Base-by-base conservation (phyloP, 495 filamentous ascomycete species). In the Aspergillus saccharolyticus region DNA sequence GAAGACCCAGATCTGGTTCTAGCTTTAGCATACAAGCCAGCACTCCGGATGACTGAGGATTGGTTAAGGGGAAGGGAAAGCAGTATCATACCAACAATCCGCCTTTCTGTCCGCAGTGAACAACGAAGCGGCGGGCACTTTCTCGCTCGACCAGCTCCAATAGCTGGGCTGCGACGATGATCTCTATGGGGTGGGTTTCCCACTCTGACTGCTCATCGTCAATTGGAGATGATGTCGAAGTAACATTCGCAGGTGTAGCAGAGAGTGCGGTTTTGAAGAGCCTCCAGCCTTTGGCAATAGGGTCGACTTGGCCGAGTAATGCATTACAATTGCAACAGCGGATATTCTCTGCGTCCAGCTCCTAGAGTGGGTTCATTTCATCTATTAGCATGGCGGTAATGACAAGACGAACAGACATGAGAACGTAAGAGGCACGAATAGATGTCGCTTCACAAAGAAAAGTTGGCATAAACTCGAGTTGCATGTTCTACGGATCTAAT, bases 1-100 rank as follows among this genome's bases (percentile, higher is more conserved):
- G 60, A 92, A 86, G 12, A 89, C 77, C 89, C 89, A 92, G 19
- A 78, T 68, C 73, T 80, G 25, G 25, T 51, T 21, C 65, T 52
- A 58, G 64, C 68, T 58, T 55, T 72, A 72, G 20, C 74, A 68
- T 28, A n/a, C n/a, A n/a, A n/a, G n/a, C n/a, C n/a, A n/a, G 75
- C 52, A 1, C 61, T 70, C 45, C 73, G 66, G 5, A 15, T 39
- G 15, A 45, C 8, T 0, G 30, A 4, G 71, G 70, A n/a, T 14
- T 3, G 19, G 6, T 20, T 60, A 60, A 21, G 63, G 57, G 17
- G 20, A 42, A 1, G 1, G 22, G 33, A 51, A 12, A 9, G 44
- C 18, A 9, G 25, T 10, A 45, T 15, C 24, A 61, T 69, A 81
- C 79, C 56, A 82, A 33, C 14, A 81, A 55, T 17, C 76, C 77